Evolutionary conservation across 2,329 filamentous ascomycete species (phyloP).

Genomic region (Truncatella angustata): DNA sequence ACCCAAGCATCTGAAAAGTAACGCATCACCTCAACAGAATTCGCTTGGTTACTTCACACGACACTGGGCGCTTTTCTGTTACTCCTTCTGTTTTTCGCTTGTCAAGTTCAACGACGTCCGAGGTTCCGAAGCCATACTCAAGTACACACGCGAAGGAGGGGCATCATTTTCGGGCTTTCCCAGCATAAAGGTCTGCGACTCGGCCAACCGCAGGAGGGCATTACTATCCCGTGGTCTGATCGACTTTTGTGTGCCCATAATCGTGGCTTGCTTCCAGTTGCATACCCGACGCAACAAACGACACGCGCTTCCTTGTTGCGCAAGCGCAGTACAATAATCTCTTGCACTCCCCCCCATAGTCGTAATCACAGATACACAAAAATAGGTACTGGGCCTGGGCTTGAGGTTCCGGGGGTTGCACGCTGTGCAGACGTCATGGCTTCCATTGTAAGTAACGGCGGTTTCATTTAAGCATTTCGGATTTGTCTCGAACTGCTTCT

Average conservation of each 20-base stretch:
- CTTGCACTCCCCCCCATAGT: too few species aligned
- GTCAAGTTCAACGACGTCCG: too few species aligned
- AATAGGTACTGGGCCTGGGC: background rate
- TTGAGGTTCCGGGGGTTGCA: background rate
- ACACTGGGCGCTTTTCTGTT: background rate
- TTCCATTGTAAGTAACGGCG: slow-evolving; percentile 29
- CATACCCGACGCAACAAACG: background rate
- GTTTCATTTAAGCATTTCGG: slow-evolving; percentile 7
- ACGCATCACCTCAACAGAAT: background rate
- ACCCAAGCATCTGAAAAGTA: background rate
- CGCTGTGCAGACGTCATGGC: slow-evolving; percentile 26
- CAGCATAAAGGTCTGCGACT: background rate
- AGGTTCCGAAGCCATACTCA: too few species aligned
- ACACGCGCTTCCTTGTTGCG: background rate
- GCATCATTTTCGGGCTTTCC: background rate
- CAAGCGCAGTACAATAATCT: too few species aligned
- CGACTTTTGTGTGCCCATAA: background rate
- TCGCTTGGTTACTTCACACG: background rate
- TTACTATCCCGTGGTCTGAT: slow-evolving; percentile 1
- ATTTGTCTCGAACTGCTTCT: slow-evolving; percentile 8
- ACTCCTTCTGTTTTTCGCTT: background rate
- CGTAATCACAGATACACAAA: too few species aligned
- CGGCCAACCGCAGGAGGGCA: slow-evolving; percentile 7
- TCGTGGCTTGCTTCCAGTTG: slow-evolving; percentile 3
- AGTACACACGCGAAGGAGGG: background rate